Evolutionary conservation across 208 protist genomes (phyloP).

Genomic region (Trypanosoma platydactyli): DNA sequence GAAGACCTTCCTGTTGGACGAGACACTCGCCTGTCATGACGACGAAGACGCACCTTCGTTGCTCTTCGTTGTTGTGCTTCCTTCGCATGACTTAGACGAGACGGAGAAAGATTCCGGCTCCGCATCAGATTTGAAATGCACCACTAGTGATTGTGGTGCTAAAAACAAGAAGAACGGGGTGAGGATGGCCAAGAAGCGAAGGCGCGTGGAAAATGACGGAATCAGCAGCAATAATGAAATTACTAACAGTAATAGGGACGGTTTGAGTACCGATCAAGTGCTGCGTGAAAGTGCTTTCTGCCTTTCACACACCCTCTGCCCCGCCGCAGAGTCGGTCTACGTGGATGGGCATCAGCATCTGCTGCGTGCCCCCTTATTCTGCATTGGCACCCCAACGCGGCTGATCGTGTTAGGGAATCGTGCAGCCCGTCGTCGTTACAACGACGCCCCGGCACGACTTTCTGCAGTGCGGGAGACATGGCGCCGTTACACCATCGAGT

Average conservation of each 20-base stretch:
- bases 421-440: conserved; percentile 15
- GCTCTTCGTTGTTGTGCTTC: conserved; percentile 65
- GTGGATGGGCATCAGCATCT: conserved; percentile 78
- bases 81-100: conserved; percentile 63
- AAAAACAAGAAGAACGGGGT: background rate
- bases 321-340: conserved; percentile 52
- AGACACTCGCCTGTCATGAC: conserved; percentile 28
- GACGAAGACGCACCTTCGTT: conserved; percentile 19
- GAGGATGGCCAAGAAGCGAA: background rate
- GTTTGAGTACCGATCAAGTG: conserved; percentile 33
- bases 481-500: conserved; percentile 8
- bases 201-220: background rate
- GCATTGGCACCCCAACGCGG: conserved; percentile 66
- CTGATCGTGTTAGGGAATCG: conserved; percentile 67
- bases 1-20: conserved; percentile 33
- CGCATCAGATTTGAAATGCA: background rate
- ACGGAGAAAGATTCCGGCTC: conserved; percentile 19
- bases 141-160: background rate
- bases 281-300: conserved; percentile 59
- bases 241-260: background rate
- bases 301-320: conserved; percentile 49
- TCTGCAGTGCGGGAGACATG: conserved; percentile 5
- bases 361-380: conserved; percentile 62
- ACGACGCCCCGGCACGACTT: conserved; percentile 4
- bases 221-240: background rate